Conservation (phyloP, 148 eudicot genomes). For the Amaranthus hypochondriacus region DNA sequence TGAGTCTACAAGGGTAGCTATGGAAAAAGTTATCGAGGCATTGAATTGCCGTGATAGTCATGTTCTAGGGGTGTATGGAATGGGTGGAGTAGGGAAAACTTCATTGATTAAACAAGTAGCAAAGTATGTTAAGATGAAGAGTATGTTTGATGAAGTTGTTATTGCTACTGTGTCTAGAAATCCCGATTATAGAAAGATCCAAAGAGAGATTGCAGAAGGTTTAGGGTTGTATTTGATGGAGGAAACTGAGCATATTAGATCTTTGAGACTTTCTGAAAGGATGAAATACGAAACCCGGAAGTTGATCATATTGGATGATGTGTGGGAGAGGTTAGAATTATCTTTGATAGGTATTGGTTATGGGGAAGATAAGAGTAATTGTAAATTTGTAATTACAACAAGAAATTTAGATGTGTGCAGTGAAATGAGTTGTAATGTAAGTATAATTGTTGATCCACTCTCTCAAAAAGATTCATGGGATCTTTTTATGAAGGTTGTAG, state of each 20-base stretch:
- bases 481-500: conserved; percentile 35
- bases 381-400: conserved; percentile 35
- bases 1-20: conserved; percentile 29
- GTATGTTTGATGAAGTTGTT: conserved; percentile 46
- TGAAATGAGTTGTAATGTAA: conserved; percentile 26
- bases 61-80: conserved; percentile 45
- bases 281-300: conserved; percentile 21
- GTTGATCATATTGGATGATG: conserved; percentile 47
- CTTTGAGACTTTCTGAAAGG: conserved; percentile 29
- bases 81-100: conserved; percentile 56
- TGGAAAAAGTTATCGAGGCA: conserved; percentile 26
- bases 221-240: conserved; percentile 29
- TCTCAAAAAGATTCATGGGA: conserved; percentile 39
- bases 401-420: conserved; percentile 31
- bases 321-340: conserved; percentile 45
- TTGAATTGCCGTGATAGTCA: conserved; percentile 21
- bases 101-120: conserved; percentile 34
- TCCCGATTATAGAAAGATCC: conserved; percentile 31
- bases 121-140: conserved; percentile 22
- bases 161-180: conserved; percentile 35
- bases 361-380: conserved; percentile 20
- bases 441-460: conserved; percentile 28
- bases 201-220: conserved; percentile 35
- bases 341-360: conserved; percentile 30
- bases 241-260: conserved; percentile 20